phyloP scores from a whole-genome alignment of 2,329 filamentous ascomycete species.

The Penicillium verrucosum region DNA sequence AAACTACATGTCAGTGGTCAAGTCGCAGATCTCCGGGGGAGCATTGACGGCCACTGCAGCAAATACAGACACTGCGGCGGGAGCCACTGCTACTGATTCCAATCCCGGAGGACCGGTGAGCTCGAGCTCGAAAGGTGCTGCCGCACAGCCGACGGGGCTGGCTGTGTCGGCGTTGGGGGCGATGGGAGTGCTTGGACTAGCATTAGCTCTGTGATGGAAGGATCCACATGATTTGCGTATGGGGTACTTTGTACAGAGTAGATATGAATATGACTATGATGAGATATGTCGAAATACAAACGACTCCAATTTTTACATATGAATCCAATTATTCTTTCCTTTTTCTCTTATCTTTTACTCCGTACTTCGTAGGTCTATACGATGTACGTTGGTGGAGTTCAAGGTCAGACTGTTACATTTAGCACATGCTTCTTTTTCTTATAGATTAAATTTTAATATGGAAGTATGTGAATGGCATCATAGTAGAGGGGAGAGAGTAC shows the following conservation, averaged over 20 bases:
- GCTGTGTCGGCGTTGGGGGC: constrained; percentile 21
- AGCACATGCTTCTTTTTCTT: background rate
- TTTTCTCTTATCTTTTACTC: background rate
- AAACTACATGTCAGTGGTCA: too few relatives aligned
- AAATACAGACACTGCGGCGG: constrained; percentile 1
- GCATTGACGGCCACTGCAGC: too few relatives aligned
- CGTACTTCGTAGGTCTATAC: background rate
- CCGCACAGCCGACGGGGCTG: constrained; percentile 20
- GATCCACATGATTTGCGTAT: background rate
- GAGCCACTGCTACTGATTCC: constrained; percentile 9
- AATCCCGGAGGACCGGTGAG: constrained; percentile 3
- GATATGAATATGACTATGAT: background rate
- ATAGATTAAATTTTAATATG: too few relatives aligned
- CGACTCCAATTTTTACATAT: too few relatives aligned
- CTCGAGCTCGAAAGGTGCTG: constrained; percentile 13
- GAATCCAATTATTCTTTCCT: background rate
- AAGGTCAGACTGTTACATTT: background rate
- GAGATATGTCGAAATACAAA: background rate
- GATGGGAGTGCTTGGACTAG: constrained; percentile 24
- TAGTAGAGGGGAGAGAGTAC: too few relatives aligned
- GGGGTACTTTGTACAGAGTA: background rate
- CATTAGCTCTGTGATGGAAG: constrained; percentile 21
- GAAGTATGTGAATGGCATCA: background rate
- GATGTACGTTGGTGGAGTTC: background rate
- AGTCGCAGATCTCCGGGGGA: too few relatives aligned